Evolutionary conservation across 1,284 basidiomycete species (phyloP), one percentile per base, ranked within the genome.

Genomic region (Papiliotrema flavescens): DNA sequence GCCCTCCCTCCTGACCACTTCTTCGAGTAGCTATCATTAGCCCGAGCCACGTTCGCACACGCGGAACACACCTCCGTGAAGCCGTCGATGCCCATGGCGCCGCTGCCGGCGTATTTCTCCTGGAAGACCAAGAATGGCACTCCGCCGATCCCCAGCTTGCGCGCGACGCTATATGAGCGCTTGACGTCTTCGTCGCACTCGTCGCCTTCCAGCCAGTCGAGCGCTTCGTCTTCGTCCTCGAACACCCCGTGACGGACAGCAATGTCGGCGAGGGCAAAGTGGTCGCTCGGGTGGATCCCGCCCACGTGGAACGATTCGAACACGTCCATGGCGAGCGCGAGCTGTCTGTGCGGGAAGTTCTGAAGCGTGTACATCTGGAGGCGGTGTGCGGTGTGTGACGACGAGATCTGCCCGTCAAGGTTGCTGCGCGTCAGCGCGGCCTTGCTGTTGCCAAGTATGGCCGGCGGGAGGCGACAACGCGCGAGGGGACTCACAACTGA

Each of bases 81-180:
- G 47, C 77, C 74, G 20, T 79, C 78, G 17, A 76, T 71, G 35
- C 78, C 78, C 62, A 79, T 75, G 6, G 78, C 79, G 7, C 77
- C 76, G 14, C 65, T 70, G 15, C 74, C 68, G 11, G 72, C 76
- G 49, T 71, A 76, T 56, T 72, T 75, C 45, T 67, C 68, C 49
- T 76, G 65, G 44, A 76, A 69, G 13, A 76, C 70, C 39, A 78
- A 77, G 69, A 79, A 80, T 3, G 79, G 78, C 0, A 80, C 78
- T n/a, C 78, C 78, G 0, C 70, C 71, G 43, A 80, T 76, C 5
- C 78, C 77, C 41, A 72, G 56, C 19, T 56, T 54, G 47, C 67
- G 63, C 14, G 74, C 74, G 1, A 51, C 52, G 28, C 51, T 49
- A 61, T 75, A 75, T 7, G 60, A 65, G 56, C 66, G 62, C 51